Evolutionary conservation across 768 basidiomycete genomes (phyloP), one percentile per base, ranked within the genome.

Genomic region (Vishniacozyma victoriae): DNA sequence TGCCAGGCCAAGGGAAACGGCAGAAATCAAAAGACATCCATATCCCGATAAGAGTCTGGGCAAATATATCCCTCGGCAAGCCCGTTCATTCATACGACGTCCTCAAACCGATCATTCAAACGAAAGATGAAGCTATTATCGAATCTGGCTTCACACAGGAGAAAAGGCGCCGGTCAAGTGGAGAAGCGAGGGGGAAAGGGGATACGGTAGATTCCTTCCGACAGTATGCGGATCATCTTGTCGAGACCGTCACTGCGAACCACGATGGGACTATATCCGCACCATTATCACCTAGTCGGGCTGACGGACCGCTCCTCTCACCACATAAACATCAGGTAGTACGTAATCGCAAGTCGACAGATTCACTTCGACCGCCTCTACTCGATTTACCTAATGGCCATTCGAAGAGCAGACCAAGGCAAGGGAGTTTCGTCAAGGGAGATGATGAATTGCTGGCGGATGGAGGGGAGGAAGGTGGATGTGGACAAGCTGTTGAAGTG

Each of bases 21-120:
- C 27, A 78, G 76, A 54, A 80, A 80, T 59, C 75, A 76, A 65
- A 47, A 44, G 69, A 62, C 85, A 86, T 70, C 75, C 82, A 85
- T 42, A 85, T 97, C 1, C 93, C 93, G 0, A 84, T 99, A 37
- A 76, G 90, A 19, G 77, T 97, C 4, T 96, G 95, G 73, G 91
- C 88, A 49, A 77, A 91, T 55, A 86, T n/a, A n/a, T 95, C 48
- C 75, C 80, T 38, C 80, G 91, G 90, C 57, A 41, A 82, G 67
- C 13, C 23, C 6, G 27, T 48, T 13, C 25, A 9, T 15, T 24
- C 83, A 1, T 95, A 93, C 62, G 87, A 96, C 69, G 72, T 96
- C 1, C 75, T 92, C 2, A 85, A 85, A 80, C 92, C 92, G 0
- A 76, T 87, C 44, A 72, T 75, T 29, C 72, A 74, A 44, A 67